Base-by-base conservation (phyloP, 2,329 filamentous ascomycete species). In the Fusarium globosum region DNA sequence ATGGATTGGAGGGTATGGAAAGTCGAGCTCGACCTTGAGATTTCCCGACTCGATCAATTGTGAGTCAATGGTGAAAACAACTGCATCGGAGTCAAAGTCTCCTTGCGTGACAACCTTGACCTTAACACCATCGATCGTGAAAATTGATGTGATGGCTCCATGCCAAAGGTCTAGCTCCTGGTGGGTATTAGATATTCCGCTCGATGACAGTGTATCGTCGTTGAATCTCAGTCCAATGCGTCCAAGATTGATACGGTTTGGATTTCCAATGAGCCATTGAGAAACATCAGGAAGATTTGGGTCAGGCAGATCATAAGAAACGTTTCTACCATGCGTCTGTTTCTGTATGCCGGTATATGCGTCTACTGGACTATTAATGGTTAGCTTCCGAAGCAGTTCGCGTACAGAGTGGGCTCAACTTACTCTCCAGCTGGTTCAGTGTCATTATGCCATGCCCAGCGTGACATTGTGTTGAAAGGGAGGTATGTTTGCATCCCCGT, bases 191-290 rank as follows among this genome's bases (percentile, higher is more conserved):
- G 74, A 69, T 18, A 85, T 81, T 5, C 60, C 33, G 13, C 38
- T 46, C 1, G 80, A 76, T 1, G 77, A 72, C 2, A 85, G 74
- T 1, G 80, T 80, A 0, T 66, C 43, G 0, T 74, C 78, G 23
- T 79, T 77, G 48, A 84, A 85, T 26, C 75, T 79, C 9, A 86
- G 78, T 1, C 84, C 83, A 21, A 86, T 82, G 3, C 83, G 80
- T 4, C 83, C 84, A 2, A 86, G 74, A 52, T 86, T 86, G 39
- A 86, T 77, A 6, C 84, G 80, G 30, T 86, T 85, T 0, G 83
- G 84, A 49, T 86, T 86, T n/a, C 83, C 81, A 36, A 87, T 87
- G 26, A 89, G 78, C 88, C 87, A 89, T 65, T 88, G 85, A 7
- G 85, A 86, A 18, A 82, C 75, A 18, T 77, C 74, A 8, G 81